phyloP scores from a whole-genome alignment of 306 rosid genomes.

The Luffa aegyptiaca region DNA sequence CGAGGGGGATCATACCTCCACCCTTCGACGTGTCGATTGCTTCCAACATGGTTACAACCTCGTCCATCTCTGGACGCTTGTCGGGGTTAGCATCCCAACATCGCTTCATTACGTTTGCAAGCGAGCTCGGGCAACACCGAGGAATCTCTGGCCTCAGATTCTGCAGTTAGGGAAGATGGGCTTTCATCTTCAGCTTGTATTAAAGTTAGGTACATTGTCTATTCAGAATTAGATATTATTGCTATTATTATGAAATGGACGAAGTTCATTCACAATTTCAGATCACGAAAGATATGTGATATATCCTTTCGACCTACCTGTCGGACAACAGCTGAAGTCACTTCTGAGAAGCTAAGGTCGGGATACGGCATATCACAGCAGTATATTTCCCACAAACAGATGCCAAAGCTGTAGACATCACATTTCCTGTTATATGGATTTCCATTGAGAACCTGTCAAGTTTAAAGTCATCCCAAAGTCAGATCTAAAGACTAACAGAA shows the following conservation, averaged over 20 bases:
- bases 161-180: slow-evolving; percentile 37
- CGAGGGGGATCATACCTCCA: slow-evolving; percentile 94
- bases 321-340: slow-evolving; percentile 87
- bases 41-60: slow-evolving; percentile 82
- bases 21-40: slow-evolving; percentile 92
- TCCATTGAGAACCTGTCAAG: slow-evolving; percentile 89
- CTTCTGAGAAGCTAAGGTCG: slow-evolving; percentile 94
- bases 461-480: slow-evolving; percentile 15
- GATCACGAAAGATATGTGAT: not conserved
- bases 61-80: slow-evolving; percentile 95
- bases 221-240: not conserved
- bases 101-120: slow-evolving; percentile 96
- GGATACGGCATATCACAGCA: slow-evolving; percentile 99
- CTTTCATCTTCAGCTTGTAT: not conserved
- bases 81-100: slow-evolving; percentile 99
- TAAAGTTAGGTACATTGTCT: slow-evolving; percentile 7
- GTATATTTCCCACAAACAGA: slow-evolving; percentile 97
- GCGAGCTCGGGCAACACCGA: slow-evolving; percentile 94
- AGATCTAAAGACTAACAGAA: slow-evolving; percentile 11
- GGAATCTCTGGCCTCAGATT: slow-evolving; percentile 97
- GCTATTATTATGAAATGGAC: not conserved
- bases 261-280: not conserved
- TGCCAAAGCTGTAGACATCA: slow-evolving; percentile 89
- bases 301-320: slow-evolving; percentile 40
- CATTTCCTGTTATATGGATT: slow-evolving; percentile 90